Percentiles rank a stretch among this genome's conserved stretches.
These are phyloP conservation scores for Microascus cirrosus DNA, from an alignment of 2,329 filamentous ascomycete species.

Conservation along the genomic window DNA sequence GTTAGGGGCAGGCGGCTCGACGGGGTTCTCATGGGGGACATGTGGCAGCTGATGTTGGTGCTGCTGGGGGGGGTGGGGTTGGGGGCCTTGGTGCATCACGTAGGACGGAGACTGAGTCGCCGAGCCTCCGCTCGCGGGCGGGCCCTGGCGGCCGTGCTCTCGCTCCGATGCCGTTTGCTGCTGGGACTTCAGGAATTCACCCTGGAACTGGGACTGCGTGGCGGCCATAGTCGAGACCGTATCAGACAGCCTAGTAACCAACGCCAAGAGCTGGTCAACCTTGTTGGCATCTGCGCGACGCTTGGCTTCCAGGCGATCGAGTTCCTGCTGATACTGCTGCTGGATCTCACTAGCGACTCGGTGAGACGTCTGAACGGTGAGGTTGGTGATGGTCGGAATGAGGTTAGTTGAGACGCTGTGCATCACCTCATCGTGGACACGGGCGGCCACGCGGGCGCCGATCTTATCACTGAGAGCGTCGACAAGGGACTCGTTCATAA, in stretches of 20 bases:
- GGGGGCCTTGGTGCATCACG: constrained; percentile 7
- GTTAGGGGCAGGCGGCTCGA: not conserved
- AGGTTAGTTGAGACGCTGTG: constrained; percentile 51
- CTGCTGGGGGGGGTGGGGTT: constrained; percentile 10
- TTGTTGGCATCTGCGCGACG: constrained; percentile 44
- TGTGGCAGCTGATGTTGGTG: constrained; percentile 32
- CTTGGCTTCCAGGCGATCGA: constrained; percentile 39
- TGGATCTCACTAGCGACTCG: constrained; percentile 60
- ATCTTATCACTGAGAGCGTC: constrained; percentile 3
- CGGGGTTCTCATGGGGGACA: constrained; percentile 3
- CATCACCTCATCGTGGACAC: constrained; percentile 59
- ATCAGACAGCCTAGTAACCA: constrained; percentile 55
- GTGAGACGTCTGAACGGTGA: constrained; percentile 56
- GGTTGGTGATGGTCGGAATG: constrained; percentile 52
- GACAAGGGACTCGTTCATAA: constrained; percentile 2
- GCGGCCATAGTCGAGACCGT: constrained; percentile 60
- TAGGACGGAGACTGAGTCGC: constrained; percentile 7
- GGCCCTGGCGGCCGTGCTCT: constrained; percentile 18
- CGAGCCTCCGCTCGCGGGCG: constrained; percentile 15
- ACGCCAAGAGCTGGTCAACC: constrained; percentile 60
- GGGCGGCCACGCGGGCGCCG: constrained; percentile 11
- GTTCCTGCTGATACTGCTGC: constrained; percentile 40
- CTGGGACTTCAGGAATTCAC: constrained; percentile 47
- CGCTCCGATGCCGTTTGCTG: constrained; percentile 29
- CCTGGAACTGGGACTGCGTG: constrained; percentile 58